Conservation (phyloP, 2,329 filamentous ascomycete genomes). For the Neophaeococcomyces aloes region DNA sequence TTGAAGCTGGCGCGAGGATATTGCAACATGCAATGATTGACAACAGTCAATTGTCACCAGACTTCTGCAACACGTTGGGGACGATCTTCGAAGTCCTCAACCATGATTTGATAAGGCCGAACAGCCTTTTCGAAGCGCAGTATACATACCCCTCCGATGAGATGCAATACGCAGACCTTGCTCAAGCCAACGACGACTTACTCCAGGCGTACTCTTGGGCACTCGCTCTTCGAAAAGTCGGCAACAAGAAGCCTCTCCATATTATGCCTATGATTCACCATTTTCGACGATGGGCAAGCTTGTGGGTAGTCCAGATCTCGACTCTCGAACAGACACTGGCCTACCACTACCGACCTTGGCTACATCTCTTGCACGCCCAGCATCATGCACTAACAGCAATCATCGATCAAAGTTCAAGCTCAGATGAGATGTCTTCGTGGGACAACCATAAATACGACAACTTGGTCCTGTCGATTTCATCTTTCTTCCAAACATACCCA, state of each 20-base stretch:
- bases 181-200: constrained; percentile 2
- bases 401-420: not conserved
- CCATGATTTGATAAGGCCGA: not conserved
- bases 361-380: constrained; percentile 3
- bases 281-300: constrained; percentile 1
- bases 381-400: not conserved
- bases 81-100: constrained; percentile 3
- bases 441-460: not conserved
- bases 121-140: not conserved
- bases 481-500: not conserved
- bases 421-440: not conserved
- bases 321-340: not conserved
- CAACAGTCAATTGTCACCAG: not conserved
- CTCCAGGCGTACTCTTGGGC: not conserved
- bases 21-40: not conserved
- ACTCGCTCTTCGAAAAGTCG: constrained; percentile 2
- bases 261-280: not conserved
- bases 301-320: not conserved
- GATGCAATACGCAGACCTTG: not conserved
- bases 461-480: not conserved
- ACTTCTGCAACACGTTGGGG: not conserved
- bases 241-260: not conserved
- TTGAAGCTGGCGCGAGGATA: constrained; percentile 1
- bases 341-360: not conserved
- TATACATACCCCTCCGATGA: not conserved